Conservation (phyloP, 805 yeast genomes). For the Saturnispora hagleri region DNA sequence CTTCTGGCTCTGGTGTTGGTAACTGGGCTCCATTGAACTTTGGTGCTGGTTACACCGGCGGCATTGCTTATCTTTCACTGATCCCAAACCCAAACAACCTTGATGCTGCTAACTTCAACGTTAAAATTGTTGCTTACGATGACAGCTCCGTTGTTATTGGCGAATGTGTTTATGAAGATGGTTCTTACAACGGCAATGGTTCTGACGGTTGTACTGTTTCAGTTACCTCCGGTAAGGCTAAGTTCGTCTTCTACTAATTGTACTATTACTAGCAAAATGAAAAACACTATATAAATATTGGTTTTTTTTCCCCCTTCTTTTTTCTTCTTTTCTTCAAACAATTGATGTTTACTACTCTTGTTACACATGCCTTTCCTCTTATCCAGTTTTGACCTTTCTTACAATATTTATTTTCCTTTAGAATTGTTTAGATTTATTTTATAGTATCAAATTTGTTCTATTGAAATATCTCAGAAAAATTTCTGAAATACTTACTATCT, state of each 20-base stretch:
- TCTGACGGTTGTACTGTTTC: conserved; percentile 74
- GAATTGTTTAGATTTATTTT: not conserved
- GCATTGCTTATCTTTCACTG: conserved; percentile 74
- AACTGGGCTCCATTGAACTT: conserved; percentile 97
- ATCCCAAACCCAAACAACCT: conserved; percentile 92
- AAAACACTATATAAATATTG: not conserved
- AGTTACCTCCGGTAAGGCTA: conserved; percentile 29
- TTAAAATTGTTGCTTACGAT: conserved; percentile 33
- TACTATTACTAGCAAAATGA: not conserved
- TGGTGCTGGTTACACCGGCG: conserved; percentile 79
- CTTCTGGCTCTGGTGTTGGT: conserved; percentile 69
- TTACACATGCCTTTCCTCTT: not conserved
- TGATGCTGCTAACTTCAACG: conserved; percentile 47
- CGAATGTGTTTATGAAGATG: conserved; percentile 34
- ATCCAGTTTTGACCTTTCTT: not conserved
- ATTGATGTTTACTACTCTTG: not conserved
- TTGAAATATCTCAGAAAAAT: not conserved
- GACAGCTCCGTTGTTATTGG: conserved; percentile 32
- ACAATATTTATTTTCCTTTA: not conserved
- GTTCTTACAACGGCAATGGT: conserved; percentile 43
- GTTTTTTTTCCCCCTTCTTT: not conserved
- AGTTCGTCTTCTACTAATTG: conserved; percentile 24
- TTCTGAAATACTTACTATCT: not conserved
- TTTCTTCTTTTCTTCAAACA: not conserved
- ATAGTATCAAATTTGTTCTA: not conserved